Conservation (phyloP, 164 flowering plant genomes). For the Nymphaea thermarum region DNA sequence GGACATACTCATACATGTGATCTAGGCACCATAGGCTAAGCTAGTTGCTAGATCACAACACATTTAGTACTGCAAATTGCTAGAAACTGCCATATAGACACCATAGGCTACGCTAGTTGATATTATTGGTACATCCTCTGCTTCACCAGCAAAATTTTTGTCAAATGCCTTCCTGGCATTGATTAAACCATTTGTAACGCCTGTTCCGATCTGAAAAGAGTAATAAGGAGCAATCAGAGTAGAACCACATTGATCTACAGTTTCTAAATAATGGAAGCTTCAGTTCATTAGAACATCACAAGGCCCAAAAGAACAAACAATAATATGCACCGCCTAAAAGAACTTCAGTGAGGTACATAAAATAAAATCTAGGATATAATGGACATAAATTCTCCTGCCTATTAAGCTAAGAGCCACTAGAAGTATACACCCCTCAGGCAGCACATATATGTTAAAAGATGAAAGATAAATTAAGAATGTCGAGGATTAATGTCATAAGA, state of each 20-base stretch:
- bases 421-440: no score
- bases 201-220: conserved; percentile 69
- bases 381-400: no score
- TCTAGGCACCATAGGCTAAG: no score
- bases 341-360: no score
- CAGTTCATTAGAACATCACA: not conserved
- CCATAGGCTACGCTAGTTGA: conserved; percentile 93
- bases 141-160: conserved; percentile 49
- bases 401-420: no score
- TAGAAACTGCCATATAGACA: conserved; percentile 92
- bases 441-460: no score
- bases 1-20: no score
- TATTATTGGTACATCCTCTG: conserved; percentile 69
- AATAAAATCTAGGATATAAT: no score
- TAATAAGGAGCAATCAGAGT: not conserved
- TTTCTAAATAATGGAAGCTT: no score
- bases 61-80: conserved; percentile 71
- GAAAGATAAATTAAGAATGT: no score
- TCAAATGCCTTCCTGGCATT: conserved; percentile 75
- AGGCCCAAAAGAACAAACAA: not conserved
- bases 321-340: not conserved
- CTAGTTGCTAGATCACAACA: no score
- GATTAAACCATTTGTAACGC: conserved; percentile 65
- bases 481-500: no score
- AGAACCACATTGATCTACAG: not conserved